These are phyloP conservation scores for Cardiospermum halicacabum DNA, from an alignment of 345 rosid species.

Conservation along the genomic window DNA sequence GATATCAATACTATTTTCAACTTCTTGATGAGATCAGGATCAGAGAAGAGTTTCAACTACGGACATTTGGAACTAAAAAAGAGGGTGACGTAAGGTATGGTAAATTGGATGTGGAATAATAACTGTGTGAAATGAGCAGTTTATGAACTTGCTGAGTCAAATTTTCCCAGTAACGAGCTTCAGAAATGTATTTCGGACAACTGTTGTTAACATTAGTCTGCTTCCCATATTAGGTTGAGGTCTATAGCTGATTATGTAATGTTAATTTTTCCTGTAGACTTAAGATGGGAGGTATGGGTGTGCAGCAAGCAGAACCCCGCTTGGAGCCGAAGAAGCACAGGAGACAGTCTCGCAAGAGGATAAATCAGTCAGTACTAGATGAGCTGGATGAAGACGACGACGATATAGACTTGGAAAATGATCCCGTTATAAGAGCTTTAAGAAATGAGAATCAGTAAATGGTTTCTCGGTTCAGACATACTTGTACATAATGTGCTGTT, in stretches of 20 bases:
- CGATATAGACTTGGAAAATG: constrained; percentile 39
- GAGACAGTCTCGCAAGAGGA: constrained; percentile 70
- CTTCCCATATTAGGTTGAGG: not conserved
- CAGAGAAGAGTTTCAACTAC: constrained; percentile 81
- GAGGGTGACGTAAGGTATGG: constrained; percentile 81
- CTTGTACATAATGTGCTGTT: constrained; percentile 16
- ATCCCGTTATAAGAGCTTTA: constrained; percentile 49
- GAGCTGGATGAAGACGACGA: constrained; percentile 58
- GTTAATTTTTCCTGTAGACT: constrained; percentile 36
- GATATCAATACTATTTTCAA: constrained; percentile 71
- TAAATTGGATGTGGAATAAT: not conserved
- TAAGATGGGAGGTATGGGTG: constrained; percentile 76
- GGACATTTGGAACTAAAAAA: constrained; percentile 86
- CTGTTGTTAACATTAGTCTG: not conserved
- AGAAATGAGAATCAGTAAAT: constrained; percentile 39
- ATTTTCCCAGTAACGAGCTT: not conserved
- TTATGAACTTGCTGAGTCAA: not conserved
- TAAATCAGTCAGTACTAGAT: constrained; percentile 59
- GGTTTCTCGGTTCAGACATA: not conserved
- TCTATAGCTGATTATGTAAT: not conserved
- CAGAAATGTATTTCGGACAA: not conserved
- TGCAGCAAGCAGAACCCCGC: constrained; percentile 77
- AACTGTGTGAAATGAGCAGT: not conserved
- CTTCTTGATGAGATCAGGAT: constrained; percentile 83
- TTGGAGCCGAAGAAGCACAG: constrained; percentile 79